Conservation (phyloP, 805 yeast genomes). For the Zygosaccharomyces bailii region DNA sequence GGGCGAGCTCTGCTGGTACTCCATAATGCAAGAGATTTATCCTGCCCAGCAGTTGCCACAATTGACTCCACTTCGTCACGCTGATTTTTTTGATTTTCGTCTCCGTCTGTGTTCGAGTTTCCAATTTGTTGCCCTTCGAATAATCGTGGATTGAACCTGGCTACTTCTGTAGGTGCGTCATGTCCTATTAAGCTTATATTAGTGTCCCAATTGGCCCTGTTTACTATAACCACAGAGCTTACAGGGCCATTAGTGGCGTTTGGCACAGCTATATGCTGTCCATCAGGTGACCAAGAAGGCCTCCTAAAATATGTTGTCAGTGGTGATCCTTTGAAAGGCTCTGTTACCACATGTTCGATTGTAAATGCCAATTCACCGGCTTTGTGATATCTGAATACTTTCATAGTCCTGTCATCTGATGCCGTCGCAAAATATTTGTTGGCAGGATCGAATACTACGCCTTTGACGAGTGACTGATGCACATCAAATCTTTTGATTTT, state of each 20-base stretch:
- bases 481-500: slow-evolving; percentile 82
- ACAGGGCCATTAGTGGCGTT: slow-evolving; percentile 84
- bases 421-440: slow-evolving; percentile 96
- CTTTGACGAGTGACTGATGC: slow-evolving; percentile 93
- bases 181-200: slow-evolving; percentile 76
- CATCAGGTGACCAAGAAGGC: slow-evolving; percentile 89
- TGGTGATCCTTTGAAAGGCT: slow-evolving; percentile 87
- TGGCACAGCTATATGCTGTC: slow-evolving; percentile 81
- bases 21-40: slow-evolving; percentile 85
- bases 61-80: slow-evolving; percentile 53
- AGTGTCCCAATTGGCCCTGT: slow-evolving; percentile 77
- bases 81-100: slow-evolving; percentile 10
- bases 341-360: slow-evolving; percentile 75
- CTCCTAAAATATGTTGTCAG: slow-evolving; percentile 85
- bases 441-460: slow-evolving; percentile 97
- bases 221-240: slow-evolving; percentile 66
- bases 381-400: slow-evolving; percentile 81
- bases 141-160: slow-evolving; percentile 66
- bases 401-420: slow-evolving; percentile 89
- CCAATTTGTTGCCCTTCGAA: slow-evolving; percentile 39
- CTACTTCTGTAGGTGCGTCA: slow-evolving; percentile 82
- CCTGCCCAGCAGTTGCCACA: slow-evolving; percentile 96
- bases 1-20: slow-evolving; percentile 75
- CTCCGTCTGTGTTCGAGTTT: slow-evolving; percentile 12
- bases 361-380: slow-evolving; percentile 74